Percentiles rank a stretch among this genome's conserved stretches.
These are phyloP conservation scores for Teratosphaeriaceae sp. DNA, from an alignment of 2,329 filamentous ascomycete species.

Conservation along the genomic window DNA sequence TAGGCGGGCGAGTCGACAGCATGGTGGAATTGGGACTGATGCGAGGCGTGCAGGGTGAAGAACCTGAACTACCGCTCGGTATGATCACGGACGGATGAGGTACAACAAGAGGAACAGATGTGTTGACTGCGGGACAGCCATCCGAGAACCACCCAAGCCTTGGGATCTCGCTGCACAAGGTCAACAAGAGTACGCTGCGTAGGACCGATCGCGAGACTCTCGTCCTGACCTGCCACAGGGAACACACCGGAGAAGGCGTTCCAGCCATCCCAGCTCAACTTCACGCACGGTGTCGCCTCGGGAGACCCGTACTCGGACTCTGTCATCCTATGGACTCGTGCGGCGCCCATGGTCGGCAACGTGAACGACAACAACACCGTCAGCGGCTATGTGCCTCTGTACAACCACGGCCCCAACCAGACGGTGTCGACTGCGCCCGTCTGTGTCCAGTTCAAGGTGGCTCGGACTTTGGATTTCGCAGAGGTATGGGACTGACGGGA, in stretches of 20 bases:
- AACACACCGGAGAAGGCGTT: constrained; percentile 37
- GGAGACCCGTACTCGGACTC: constrained; percentile 40
- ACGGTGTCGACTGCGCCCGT: constrained; percentile 52
- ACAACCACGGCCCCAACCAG: constrained; percentile 49
- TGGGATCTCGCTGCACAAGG: constrained; percentile 57
- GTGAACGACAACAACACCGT: constrained; percentile 44
- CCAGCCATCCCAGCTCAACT: constrained; percentile 47
- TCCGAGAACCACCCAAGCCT: constrained; percentile 57
- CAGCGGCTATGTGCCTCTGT: constrained; percentile 49
- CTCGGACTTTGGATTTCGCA: constrained; percentile 41
- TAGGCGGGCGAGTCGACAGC: constrained; percentile 11
- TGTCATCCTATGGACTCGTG: constrained; percentile 38
- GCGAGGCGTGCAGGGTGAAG: constrained; percentile 5
- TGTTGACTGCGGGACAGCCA: constrained; percentile 22
- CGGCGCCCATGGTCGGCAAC: constrained; percentile 33
- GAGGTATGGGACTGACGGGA: too few relatives aligned
- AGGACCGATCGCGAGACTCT: too few relatives aligned
- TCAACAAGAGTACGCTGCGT: constrained; percentile 49
- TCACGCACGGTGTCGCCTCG: constrained; percentile 50
- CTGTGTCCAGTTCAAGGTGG: constrained; percentile 61
- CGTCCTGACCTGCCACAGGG: not conserved
- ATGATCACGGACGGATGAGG: not conserved
- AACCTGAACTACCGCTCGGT: constrained; percentile 61
- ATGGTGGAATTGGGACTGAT: constrained; percentile 3
- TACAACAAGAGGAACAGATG: not conserved